Evolutionary conservation across 805 yeast species (phyloP), one percentile per base, ranked within the genome.

Genomic region (Danielia oregonensis): DNA sequence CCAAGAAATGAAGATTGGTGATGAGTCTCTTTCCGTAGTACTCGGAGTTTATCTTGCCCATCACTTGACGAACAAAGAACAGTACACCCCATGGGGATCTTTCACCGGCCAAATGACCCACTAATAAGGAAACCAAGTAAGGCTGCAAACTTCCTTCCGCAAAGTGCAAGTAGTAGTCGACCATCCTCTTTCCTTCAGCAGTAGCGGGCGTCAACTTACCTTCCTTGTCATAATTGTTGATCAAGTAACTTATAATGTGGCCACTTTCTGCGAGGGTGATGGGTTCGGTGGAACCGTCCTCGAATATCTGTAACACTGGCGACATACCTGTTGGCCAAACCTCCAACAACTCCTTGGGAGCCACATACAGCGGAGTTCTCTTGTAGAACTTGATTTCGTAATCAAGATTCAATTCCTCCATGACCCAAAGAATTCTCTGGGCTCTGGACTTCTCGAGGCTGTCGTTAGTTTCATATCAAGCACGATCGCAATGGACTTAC

Each of bases 231-330:
- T 69, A 78, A 36, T 74, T 57, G 11, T 53, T 49, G 29, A 79
- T 54, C 26, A 82, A 46, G 47, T 76, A 76, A 35, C 68, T 71
- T 29, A 76, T 50, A 30, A 82, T 79, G 30, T 65, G 65, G 3
- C 83, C 88, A 16, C 79, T 70, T 54, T 82, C 91, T 16, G 78
- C 78, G 24, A 78, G 42, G 32, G 54, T 49, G 11, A 61, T 23
- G 4, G 45, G 44, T 23, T 33, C 26, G 14, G 34, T 14, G 6
- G 29, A n/a, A 17, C 44, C 46, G 6, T 18, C 21, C 18, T 39
- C 42, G 39, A 30, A 36, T 7, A 47, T 37, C 31, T 43, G 39
- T 15, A 47, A 43, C 8, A 63, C 52, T 3, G 70, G 58, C 1
- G 65, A 56, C 43, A 60, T 58, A 3, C 70, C 70, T 21, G 59